Conservation (phyloP, 1,284 basidiomycete genomes). For the Bjerkandera adusta region DNA sequence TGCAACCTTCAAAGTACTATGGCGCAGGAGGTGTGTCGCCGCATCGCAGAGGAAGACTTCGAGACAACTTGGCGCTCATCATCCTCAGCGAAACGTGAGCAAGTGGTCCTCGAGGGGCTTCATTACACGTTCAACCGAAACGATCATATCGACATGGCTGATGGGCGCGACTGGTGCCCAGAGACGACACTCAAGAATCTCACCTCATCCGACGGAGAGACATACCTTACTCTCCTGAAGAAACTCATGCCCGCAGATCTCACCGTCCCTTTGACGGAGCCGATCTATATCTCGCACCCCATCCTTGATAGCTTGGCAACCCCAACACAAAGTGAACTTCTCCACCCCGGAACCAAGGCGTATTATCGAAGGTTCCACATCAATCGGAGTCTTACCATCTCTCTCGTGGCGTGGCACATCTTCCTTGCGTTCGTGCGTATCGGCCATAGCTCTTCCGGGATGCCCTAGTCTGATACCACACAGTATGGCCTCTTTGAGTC, state of each 20-base stretch:
- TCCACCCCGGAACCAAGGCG: background rate
- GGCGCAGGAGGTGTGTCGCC: too few relatives aligned
- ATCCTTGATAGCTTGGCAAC: background rate
- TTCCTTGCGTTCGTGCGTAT: too few relatives aligned
- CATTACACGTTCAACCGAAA: background rate
- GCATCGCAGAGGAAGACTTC: background rate
- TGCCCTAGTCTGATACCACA: too few relatives aligned
- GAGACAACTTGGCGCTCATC: background rate
- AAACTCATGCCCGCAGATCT: background rate
- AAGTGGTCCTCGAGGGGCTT: background rate
- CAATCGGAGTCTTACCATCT: too few relatives aligned
- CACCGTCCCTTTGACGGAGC: background rate
- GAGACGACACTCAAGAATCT: conserved; percentile 1
- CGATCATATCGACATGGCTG: background rate
- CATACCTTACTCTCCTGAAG: background rate
- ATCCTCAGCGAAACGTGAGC: background rate
- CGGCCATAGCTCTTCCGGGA: too few relatives aligned
- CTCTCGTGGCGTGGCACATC: too few relatives aligned
- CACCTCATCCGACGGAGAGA: background rate
- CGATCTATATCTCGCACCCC: background rate
- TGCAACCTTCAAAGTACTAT: too few relatives aligned
- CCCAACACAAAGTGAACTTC: background rate
- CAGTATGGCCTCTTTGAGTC: too few relatives aligned
- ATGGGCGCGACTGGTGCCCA: background rate
- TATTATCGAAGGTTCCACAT: too few relatives aligned